Conservation (phyloP, 2,329 filamentous ascomycete genomes). For the Aureobasidium pullulans region DNA sequence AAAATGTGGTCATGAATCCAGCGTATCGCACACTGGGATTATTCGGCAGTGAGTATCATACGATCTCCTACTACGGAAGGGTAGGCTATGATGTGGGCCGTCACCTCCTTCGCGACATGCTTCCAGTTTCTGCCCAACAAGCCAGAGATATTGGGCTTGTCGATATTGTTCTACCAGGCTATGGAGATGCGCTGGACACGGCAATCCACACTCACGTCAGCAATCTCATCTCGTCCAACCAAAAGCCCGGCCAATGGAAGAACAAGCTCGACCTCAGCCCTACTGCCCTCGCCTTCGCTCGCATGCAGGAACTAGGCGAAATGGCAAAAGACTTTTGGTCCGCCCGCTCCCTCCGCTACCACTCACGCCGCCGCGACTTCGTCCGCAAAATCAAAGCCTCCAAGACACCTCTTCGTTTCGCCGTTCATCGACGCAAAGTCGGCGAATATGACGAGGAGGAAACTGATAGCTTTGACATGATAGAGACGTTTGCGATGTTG, state of each 20-base stretch:
- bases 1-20: constrained; percentile 35
- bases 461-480: constrained; percentile 30
- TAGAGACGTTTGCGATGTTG: constrained; percentile 16
- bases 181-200: constrained; percentile 28
- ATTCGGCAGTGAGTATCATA: constrained; percentile 38
- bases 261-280: constrained; percentile 28
- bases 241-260: constrained; percentile 29
- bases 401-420: constrained; percentile 35
- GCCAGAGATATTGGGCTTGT: constrained; percentile 34
- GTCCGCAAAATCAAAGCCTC: constrained; percentile 33
- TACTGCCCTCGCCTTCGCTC: constrained; percentile 26
- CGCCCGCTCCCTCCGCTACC: constrained; percentile 30
- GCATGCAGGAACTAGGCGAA: constrained; percentile 33
- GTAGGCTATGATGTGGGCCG: constrained; percentile 29
- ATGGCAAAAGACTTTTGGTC: constrained; percentile 40
- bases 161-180: constrained; percentile 33
- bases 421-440: constrained; percentile 28
- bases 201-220: constrained; percentile 31
- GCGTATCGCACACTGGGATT: constrained; percentile 32
- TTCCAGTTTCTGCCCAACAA: constrained; percentile 32
- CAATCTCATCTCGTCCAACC: constrained; percentile 23
- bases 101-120: constrained; percentile 31
- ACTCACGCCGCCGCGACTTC: constrained; percentile 33
- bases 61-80: constrained; percentile 33
- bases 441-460: constrained; percentile 31